Conservation (phyloP, 2,329 filamentous ascomycete genomes). For the Pestalotiopsis sp. region DNA sequence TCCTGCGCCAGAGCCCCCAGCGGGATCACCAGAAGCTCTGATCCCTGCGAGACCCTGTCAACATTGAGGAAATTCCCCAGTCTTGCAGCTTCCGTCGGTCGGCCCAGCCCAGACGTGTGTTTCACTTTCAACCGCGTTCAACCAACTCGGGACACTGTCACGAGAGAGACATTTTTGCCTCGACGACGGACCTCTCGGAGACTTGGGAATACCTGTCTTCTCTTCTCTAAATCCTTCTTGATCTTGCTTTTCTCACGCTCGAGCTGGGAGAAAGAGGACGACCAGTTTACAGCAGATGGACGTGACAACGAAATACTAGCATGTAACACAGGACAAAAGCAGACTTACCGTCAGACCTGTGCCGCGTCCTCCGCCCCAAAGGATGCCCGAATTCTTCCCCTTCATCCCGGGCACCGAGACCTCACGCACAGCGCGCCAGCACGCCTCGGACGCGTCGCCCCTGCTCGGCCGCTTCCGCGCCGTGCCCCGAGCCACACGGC, state of each 20-base stretch:
- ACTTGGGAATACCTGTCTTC: background rate
- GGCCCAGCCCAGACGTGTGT: background rate
- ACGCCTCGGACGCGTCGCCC: constrained; percentile 54
- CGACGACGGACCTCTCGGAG: background rate
- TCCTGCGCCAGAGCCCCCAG: background rate
- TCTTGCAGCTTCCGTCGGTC: background rate
- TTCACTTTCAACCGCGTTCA: background rate
- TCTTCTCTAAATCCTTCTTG: background rate
- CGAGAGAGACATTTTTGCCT: background rate
- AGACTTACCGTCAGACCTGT: background rate
- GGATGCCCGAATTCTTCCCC: constrained; percentile 66
- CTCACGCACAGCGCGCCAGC: constrained; percentile 41
- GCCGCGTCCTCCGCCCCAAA: constrained; percentile 1
- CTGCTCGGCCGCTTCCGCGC: constrained; percentile 66
- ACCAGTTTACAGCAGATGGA: background rate
- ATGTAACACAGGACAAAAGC: constrained; percentile 4
- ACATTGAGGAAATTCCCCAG: background rate
- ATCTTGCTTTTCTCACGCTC: background rate
- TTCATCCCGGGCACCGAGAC: constrained; percentile 67
- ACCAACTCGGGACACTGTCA: background rate
- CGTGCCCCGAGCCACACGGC: constrained; percentile 45
- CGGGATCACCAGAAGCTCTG: background rate
- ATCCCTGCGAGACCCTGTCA: background rate
- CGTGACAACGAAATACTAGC: background rate
- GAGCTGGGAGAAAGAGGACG: background rate